phyloP scores from a whole-genome alignment of 331 rosid species.

The Prunus yedoensis region DNA sequence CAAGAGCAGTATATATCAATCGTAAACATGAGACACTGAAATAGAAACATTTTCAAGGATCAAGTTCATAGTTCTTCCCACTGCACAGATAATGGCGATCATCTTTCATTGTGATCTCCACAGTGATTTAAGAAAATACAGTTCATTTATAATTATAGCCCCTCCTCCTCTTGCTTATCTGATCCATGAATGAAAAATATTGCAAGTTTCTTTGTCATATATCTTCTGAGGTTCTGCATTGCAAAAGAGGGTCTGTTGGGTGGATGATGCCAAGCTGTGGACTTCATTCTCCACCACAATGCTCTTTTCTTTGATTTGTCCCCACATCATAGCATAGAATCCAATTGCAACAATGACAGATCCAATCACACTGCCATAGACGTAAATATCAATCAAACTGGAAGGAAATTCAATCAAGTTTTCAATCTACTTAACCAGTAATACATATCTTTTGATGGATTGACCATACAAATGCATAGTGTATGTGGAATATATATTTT shows the following conservation, averaged over 20 bases:
- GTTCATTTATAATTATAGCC: not conserved
- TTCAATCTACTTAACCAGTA: too few species aligned
- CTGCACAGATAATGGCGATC: too few species aligned
- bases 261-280: constrained; percentile 11
- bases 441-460: not conserved
- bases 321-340: constrained; percentile 39
- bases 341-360: constrained; percentile 35
- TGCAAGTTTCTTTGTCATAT: constrained; percentile 1
- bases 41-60: too few species aligned
- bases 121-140: not conserved
- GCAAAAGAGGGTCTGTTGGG: constrained; percentile 12
- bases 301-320: constrained; percentile 24
- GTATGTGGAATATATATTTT: not conserved
- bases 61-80: too few species aligned
- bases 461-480: not conserved
- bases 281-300: not conserved
- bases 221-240: constrained; percentile 4
- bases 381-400: not conserved
- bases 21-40: too few species aligned
- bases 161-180: not conserved
- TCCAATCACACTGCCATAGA: constrained; percentile 39
- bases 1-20: too few species aligned
- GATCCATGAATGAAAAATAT: not conserved
- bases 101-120: too few species aligned
- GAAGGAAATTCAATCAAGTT: not conserved